These are phyloP conservation scores for Alternaria gansuensis DNA, from an alignment of 2,329 filamentous ascomycete genomes.

Conservation along the genomic window DNA sequence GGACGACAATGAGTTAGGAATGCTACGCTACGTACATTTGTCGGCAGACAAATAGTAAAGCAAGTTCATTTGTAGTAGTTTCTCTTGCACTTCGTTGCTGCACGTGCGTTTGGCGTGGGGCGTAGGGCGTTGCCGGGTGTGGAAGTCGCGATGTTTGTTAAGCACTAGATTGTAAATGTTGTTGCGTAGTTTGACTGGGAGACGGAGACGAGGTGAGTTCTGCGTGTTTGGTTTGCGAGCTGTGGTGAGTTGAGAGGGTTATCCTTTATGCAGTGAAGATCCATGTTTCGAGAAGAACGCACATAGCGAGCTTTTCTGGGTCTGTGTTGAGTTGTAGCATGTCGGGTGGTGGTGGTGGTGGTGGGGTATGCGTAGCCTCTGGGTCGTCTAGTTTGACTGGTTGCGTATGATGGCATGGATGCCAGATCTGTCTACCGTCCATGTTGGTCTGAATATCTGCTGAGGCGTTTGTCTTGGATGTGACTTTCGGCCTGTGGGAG, in stretches of 20 bases:
- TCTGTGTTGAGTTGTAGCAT: background rate
- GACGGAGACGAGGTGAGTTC: slow-evolving; percentile 45
- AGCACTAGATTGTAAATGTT: slow-evolving; percentile 60
- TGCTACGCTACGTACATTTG: background rate
- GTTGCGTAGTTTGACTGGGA: slow-evolving; percentile 68
- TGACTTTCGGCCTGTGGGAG: background rate
- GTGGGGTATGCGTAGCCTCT: background rate
- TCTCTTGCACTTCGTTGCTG: background rate
- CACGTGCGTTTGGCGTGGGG: background rate
- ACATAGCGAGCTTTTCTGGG: background rate
- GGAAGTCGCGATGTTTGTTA: slow-evolving; percentile 1
- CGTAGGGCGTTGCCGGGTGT: background rate
- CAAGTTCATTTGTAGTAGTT: background rate
- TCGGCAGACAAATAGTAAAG: background rate
- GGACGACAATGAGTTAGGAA: too few species aligned
- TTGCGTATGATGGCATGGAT: background rate
- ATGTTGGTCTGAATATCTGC: background rate
- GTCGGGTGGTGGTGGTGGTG: background rate
- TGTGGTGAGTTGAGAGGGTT: too few species aligned
- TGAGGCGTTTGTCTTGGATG: background rate
- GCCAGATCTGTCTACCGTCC: background rate
- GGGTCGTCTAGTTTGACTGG: background rate
- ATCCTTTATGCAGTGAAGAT: too few species aligned
- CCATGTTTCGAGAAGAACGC: too few species aligned
- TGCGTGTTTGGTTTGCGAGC: background rate